A percentile compares a stretch with the other conserved stretches of the same genome.
These are phyloP conservation scores for Raddia distichophylla DNA, from an alignment of 176 grass and related monocot genomes.

Conservation along the genomic window DNA sequence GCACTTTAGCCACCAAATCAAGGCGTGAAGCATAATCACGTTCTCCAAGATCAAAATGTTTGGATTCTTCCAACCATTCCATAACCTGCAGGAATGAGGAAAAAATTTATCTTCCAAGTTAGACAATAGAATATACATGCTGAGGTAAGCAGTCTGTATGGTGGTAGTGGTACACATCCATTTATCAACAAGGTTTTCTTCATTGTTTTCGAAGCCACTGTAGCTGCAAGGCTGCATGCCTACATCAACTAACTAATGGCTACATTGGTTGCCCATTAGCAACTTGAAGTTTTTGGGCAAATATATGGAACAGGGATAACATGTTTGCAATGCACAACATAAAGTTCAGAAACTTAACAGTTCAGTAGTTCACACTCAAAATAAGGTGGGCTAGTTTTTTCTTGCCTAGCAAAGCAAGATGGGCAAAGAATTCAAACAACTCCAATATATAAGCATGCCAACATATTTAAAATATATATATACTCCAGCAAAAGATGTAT, in stretches of 20 bases:
- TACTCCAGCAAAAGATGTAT: neutral
- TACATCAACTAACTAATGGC: neutral
- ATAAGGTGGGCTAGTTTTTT: neutral
- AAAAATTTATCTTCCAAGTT: conserved; percentile 25
- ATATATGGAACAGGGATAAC: neutral
- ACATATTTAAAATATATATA: neutral
- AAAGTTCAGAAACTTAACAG: neutral
- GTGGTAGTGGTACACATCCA: neutral
- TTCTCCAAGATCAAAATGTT: conserved; percentile 56
- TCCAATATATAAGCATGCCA: neutral
- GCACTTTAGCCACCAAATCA: conserved; percentile 67
- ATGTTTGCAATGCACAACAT: neutral
- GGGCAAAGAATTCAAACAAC: neutral
- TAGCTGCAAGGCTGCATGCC: neutral
- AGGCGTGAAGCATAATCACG: conserved; percentile 61
- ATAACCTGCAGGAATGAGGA: conserved; percentile 50
- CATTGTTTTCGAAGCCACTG: conserved; percentile 6
- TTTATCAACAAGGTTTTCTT: conserved; percentile 19
- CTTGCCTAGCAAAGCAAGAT: neutral
- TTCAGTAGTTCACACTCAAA: no score
- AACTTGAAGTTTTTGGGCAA: neutral
- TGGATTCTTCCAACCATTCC: conserved; percentile 61
- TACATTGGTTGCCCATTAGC: neutral
- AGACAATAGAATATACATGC: conserved; percentile 8
- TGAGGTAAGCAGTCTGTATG: neutral